A percentile compares a stretch with the other conserved stretches of the same genome.
phyloP scores from a whole-genome alignment of 805 yeast species.

The Spathaspora boniae region DNA sequence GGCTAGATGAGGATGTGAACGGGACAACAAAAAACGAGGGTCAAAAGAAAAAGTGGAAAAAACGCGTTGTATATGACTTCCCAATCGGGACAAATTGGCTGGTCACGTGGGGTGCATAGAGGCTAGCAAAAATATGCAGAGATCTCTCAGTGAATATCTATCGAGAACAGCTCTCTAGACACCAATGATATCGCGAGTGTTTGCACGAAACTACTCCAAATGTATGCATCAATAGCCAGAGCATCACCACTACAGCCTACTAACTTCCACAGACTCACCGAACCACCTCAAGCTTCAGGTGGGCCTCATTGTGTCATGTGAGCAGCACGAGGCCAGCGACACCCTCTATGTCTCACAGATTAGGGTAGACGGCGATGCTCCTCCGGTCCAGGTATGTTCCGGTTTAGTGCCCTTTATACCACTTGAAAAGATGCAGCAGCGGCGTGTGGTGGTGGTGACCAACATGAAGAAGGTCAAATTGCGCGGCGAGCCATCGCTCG shows the following conservation, averaged over 20 bases:
- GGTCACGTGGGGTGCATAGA: conserved; percentile 7
- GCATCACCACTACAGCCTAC: too few species aligned
- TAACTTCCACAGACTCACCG: conserved; percentile 1
- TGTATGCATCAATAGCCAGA: too few species aligned
- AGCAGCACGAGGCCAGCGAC: conserved; percentile 55
- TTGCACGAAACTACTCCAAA: too few species aligned
- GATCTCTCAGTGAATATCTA: too few species aligned
- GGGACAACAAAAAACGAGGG: not conserved
- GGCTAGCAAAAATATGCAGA: too few species aligned
- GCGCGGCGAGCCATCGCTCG: conserved; percentile 60
- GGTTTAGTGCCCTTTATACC: conserved; percentile 51
- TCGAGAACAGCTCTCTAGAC: too few species aligned
- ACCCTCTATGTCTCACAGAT: conserved; percentile 56
- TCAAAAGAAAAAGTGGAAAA: not conserved
- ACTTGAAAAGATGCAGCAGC: conserved; percentile 30
- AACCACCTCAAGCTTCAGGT: conserved; percentile 24
- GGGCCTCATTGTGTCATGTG: conserved; percentile 46
- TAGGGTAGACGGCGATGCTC: conserved; percentile 18
- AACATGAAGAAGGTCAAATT: conserved; percentile 61
- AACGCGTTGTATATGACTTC: conserved; percentile 4
- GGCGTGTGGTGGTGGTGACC: conserved; percentile 49
- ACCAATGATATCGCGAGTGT: too few species aligned
- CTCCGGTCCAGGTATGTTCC: conserved; percentile 49
- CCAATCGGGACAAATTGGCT: conserved; percentile 5
- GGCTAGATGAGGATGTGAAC: conserved; percentile 2